Base-by-base conservation (phyloP, 371 early-diverging fungal genomes). In the Coemansia sp. region DNA sequence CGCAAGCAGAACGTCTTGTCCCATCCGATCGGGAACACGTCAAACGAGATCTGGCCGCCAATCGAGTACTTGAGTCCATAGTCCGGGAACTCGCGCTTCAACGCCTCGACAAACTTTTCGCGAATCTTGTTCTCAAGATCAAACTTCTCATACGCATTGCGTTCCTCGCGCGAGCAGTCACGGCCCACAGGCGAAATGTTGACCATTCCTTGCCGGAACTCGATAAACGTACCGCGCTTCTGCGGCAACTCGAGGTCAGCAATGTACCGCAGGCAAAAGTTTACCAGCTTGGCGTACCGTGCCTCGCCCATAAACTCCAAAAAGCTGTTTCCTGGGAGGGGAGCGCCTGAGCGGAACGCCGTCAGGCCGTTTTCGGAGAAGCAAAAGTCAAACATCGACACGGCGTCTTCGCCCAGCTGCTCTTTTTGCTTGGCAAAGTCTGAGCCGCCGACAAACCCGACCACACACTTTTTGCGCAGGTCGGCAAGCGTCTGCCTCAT, bases 1-100 rank as follows among this genome's bases (percentile, higher is more conserved):
- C 89, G 83, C 61, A 99, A 86, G 82, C 99, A 99, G 84, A 95
- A 99, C 52, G 99, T 99, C 89, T 98, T 98, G 84, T 98, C 99
- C 99, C 99, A 99, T 37, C 99, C 99, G 54, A 87, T 88, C 47
- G 99, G 99, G 88, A 99, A 99, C 21, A 99, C 95, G 81, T 99
- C 99, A 77, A 99, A 98, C 5, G 99, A 99, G 79, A 99, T 99
- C 82, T 99, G 97, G 16, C 99, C 99, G 83, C 99, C 99, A 75
- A 99, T 99, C 14, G 96, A 96, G 85, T 89, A 99, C 52, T 94
- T 95, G 74, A 99, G 82, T 11, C 86, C 88, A 71, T 89, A 88
- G 78, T 95, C 90, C 10, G 91, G 81, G 84, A 99, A 99, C 73
- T 93, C 88, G 40, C 85, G 81, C 82, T 90, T 88, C 34, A 99